Percentiles rank a stretch among this genome's conserved stretches.
Evolutionary conservation across 2,329 filamentous ascomycete species (phyloP).

Genomic region (Zelopaecilomyces penicillatus): DNA sequence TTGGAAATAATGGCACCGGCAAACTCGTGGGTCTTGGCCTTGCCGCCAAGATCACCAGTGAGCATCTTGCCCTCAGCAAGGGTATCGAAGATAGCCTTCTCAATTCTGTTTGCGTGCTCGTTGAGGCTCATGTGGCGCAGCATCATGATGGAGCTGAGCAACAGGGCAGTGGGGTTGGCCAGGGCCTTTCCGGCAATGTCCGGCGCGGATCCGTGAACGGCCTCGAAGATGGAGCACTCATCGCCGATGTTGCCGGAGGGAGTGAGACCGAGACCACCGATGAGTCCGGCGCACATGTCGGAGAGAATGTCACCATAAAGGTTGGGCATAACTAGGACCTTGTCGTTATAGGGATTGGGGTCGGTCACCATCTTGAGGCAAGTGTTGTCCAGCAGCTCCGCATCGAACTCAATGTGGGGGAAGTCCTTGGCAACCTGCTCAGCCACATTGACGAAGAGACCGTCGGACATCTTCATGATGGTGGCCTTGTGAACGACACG

Average conservation of each 20-base stretch:
- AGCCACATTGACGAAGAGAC: slow-evolving; percentile 88
- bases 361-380: slow-evolving; percentile 99
- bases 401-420: slow-evolving; percentile 92
- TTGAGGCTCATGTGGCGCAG: slow-evolving; percentile 92
- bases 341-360: slow-evolving; percentile 95
- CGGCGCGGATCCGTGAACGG: slow-evolving; percentile 93
- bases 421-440: slow-evolving; percentile 87
- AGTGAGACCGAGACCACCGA: slow-evolving; percentile 92
- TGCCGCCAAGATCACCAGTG: slow-evolving; percentile 93
- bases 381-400: slow-evolving; percentile 97
- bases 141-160: slow-evolving; percentile 99
- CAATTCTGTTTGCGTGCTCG: slow-evolving; percentile 77
- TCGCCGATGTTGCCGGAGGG: slow-evolving; percentile 98
- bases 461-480: slow-evolving; percentile 99
- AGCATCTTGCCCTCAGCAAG: slow-evolving; percentile 92
- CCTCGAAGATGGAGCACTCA: slow-evolving; percentile 99
- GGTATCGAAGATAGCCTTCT: slow-evolving; percentile 91
- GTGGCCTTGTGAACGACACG: slow-evolving; percentile 99
- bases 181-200: slow-evolving; percentile 95
- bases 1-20: slow-evolving; percentile 78
- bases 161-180: slow-evolving; percentile 92
- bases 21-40: slow-evolving; percentile 92
- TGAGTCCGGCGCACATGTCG: slow-evolving; percentile 98
- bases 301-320: slow-evolving; percentile 95
- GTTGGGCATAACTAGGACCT: slow-evolving; percentile 97